Base-by-base conservation (phyloP, 306 rosid genomes). In the Lablab purpureus region DNA sequence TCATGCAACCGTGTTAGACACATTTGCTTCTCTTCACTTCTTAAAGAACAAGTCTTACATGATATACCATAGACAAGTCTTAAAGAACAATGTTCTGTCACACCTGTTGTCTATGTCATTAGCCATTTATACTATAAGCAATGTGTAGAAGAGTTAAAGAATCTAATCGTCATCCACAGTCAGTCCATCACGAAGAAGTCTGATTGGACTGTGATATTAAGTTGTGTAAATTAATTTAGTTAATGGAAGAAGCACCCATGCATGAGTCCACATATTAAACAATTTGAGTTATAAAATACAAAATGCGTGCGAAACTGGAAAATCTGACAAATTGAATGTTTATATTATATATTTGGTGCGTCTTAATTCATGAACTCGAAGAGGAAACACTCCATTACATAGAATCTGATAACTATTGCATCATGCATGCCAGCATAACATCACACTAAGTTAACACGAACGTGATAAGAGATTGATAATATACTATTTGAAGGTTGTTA, bases 321-420 rank as follows among this genome's bases (percentile, higher is more conserved):
- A 66, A 19, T 68, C 43, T 58, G 49, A 3, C 8, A 63, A 67
- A 25, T 73, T 81, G 67, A 37, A 62, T 58, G 76, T 54, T 52
- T 81, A 59, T 59, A 22, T 40, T 40, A 77, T 50, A 41, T 72
- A 55, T 40, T 64, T 59, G 25, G 62, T 6, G 37, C 71, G 69
- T 51, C 81, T 70, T 45, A 58, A 55, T 75, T 76, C 84, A 80
- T 71, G 74, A 70, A 84, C 67, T 71, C 21, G 32, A 50, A 58
- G 34, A 41, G 8, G 7, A 60, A 78, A 79, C 23, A 34, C 5
- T 58, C 21, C 72, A 64, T 73, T 59, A 32, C 52, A 27, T 36
- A 65, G 18, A 22, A 64, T 66, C 55, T 78, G 56, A 72, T 43
- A 52, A 60, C 62, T 15, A 64, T 37, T 34, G 19, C 60, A 63